A percentile compares a stretch with the other conserved stretches of the same genome.
Conservation (phyloP, 2,329 filamentous ascomycete genomes). For the Aspergillus sp. region DNA sequence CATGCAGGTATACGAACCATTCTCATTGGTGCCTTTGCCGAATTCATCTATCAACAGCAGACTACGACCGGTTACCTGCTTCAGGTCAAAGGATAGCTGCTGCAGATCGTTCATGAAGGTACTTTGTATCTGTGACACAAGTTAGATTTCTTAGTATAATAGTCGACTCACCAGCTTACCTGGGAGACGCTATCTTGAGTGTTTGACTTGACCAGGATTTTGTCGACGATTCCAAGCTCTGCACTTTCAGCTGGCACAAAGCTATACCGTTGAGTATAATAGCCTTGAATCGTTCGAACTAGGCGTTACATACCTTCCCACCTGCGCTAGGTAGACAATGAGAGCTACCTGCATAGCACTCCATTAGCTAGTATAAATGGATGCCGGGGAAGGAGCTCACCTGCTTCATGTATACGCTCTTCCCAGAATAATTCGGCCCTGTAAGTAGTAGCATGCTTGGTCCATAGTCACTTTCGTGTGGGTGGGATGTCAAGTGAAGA, state of each 20-base stretch:
- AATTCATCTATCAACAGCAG: constrained; percentile 94
- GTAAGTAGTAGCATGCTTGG: constrained; percentile 80
- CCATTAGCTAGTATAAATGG: constrained; percentile 10
- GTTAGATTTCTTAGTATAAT: neutral
- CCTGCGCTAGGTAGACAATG: constrained; percentile 88
- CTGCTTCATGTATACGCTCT: constrained; percentile 94
- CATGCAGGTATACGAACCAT: constrained; percentile 37
- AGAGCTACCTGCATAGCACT: constrained; percentile 61
- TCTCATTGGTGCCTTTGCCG: constrained; percentile 67
- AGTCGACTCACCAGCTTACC: constrained; percentile 26
- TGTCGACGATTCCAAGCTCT: constrained; percentile 83
- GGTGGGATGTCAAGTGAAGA: constrained; percentile 8
- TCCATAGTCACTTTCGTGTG: constrained; percentile 16
- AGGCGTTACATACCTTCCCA: constrained; percentile 58
- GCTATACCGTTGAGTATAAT: constrained; percentile 47
- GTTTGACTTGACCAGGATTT: constrained; percentile 82
- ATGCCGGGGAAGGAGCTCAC: constrained; percentile 19
- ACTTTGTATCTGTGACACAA: constrained; percentile 54
- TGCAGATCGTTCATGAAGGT: constrained; percentile 82
- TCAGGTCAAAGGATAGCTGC: constrained; percentile 77
- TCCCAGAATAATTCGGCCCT: constrained; percentile 94
- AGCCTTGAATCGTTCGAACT: neutral
- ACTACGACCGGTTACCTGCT: constrained; percentile 72
- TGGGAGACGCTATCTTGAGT: constrained; percentile 70
- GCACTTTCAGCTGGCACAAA: constrained; percentile 82